Base-by-base conservation (phyloP, 768 basidiomycete genomes). In the Pleurotus giganteus region DNA sequence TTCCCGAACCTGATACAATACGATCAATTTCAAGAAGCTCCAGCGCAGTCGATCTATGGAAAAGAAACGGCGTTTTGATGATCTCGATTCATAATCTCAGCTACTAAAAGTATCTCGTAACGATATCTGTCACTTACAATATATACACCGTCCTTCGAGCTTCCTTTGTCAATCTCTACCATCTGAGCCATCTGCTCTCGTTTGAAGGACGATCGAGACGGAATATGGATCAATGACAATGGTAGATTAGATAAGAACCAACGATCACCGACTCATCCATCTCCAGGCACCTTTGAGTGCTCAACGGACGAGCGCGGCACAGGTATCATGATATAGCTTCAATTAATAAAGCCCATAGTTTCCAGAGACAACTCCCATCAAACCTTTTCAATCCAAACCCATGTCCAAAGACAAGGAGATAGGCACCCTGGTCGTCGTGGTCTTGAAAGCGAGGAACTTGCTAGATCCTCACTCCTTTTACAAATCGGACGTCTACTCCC, bases 401-500 rank as follows among this genome's bases (percentile, higher is more conserved):
- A 70, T 73, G 65, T 65, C 72, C 42, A 68, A 69, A 57, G 73
- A 72, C 45, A 53, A 73, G 59, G 82, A 85, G 69, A 71, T 94
- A 26, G 94, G 94, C 13, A 95, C 91, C 6, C 78, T 96, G 50
- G 81, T 94, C 55, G 79, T 93, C 28, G 89, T 95, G 39, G 80
- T 95, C 15, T 81, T 95, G 60, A 92, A 94, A 70, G 93, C 89
- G 4, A 81, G 80, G 58, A 87, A 96, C 63, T 77, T 96, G 19
- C 81, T 81, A 56, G 88, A 95, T 72, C 88, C 86, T 49, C 89
- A 89, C 60, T 84, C 82, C 5, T 88, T 97, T 65, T 88, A 89
- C 69, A 98, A 97, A 68, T 94, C 96, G 65, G 90, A 95, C 69
- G 93, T 89, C 1, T 96, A 86, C 66, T 86, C 85, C 2, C 79